These are phyloP conservation scores for Sporormia fimetaria DNA, from an alignment of 495 filamentous ascomycete genomes.

Conservation along the genomic window DNA sequence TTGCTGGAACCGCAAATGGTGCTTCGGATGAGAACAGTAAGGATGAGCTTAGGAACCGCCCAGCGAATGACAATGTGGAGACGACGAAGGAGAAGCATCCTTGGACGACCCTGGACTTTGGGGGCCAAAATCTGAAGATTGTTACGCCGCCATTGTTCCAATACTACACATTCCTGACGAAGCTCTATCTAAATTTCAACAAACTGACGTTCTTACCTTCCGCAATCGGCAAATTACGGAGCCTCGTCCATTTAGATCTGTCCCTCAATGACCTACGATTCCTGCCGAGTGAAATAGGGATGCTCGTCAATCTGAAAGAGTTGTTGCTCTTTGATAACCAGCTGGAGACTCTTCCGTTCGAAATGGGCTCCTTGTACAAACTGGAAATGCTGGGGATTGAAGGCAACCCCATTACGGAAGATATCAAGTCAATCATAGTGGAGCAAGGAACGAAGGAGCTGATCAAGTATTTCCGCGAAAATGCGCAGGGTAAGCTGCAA, in stretches of 20 bases:
- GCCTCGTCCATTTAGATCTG: constrained; percentile 68
- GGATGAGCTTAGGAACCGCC: constrained; percentile 50
- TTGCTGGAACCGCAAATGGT: constrained; percentile 50
- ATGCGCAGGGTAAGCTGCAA: constrained; percentile 62
- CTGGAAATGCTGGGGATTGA: constrained; percentile 84
- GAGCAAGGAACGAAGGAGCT: constrained; percentile 77
- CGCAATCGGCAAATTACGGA: constrained; percentile 66
- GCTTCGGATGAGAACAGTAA: constrained; percentile 50
- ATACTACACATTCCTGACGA: constrained; percentile 74
- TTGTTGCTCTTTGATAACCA: constrained; percentile 82
- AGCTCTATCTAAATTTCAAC: constrained; percentile 86
- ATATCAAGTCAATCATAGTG: constrained; percentile 62
- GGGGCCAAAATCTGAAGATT: constrained; percentile 79
- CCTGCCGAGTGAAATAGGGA: constrained; percentile 85
- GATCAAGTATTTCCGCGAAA: constrained; percentile 68
- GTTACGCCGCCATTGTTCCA: constrained; percentile 67
- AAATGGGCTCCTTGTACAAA: constrained; percentile 76
- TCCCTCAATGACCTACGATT: constrained; percentile 76
- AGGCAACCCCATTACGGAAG: constrained; percentile 71
- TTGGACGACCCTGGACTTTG: constrained; percentile 86
- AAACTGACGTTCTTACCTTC: constrained; percentile 65
- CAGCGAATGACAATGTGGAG: constrained; percentile 36
- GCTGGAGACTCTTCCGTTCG: constrained; percentile 66
- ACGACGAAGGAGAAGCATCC: constrained; percentile 51
- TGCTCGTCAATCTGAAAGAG: constrained; percentile 76